These are phyloP conservation scores for Fusarium sarcochroum DNA, from an alignment of 2,329 filamentous ascomycete species.

Conservation along the genomic window DNA sequence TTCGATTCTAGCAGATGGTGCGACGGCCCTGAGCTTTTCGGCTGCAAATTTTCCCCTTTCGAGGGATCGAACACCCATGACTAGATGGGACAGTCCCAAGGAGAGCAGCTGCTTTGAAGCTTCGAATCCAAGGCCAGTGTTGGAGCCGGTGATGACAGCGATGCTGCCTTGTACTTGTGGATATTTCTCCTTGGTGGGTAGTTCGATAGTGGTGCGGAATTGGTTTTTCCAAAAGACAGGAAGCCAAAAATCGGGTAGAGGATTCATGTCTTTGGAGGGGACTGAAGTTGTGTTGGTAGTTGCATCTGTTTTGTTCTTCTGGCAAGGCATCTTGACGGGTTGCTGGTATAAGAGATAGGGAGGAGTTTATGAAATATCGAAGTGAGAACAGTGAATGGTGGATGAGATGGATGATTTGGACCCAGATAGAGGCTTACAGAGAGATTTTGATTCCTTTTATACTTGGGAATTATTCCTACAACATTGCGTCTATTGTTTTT, in stretches of 20 bases:
- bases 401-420: accelerated
- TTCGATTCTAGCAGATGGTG: constrained; percentile 36
- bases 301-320: not conserved
- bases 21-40: not conserved
- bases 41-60: constrained; percentile 35
- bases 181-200: constrained; percentile 35
- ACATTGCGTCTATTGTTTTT: not conserved
- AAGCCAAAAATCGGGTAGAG: constrained; percentile 20
- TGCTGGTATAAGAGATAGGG: not conserved
- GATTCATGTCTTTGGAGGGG: constrained; percentile 26
- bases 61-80: constrained; percentile 38
- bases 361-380: not conserved
- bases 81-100: constrained; percentile 29
- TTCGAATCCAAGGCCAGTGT: constrained; percentile 47
- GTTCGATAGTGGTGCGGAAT: constrained; percentile 41
- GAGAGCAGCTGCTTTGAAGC: constrained; percentile 43
- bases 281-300: not conserved
- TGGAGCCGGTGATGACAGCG: constrained; percentile 47
- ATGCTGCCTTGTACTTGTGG: constrained; percentile 29
- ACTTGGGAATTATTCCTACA: not conserved
- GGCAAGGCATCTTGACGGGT: constrained; percentile 25
- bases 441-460: constrained; percentile 1
- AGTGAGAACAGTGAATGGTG: accelerated
- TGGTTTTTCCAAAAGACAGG: constrained; percentile 41
- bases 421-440: accelerated